A percentile compares a stretch with the other conserved stretches of the same genome.
phyloP scores from a whole-genome alignment of 73 alveolate species.

The Stentor coeruleus region DNA sequence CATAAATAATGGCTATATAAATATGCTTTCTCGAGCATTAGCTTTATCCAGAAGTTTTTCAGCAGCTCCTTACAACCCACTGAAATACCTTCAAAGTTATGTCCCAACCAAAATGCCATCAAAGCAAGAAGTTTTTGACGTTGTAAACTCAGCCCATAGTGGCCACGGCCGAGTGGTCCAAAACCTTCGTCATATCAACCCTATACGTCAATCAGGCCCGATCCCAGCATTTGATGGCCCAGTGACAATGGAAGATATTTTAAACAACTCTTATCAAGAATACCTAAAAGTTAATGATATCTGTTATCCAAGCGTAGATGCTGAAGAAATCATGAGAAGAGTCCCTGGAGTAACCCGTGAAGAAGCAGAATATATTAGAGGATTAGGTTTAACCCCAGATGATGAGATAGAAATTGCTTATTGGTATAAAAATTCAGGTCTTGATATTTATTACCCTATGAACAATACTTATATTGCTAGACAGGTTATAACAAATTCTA shows the following conservation, averaged over 20 bases:
- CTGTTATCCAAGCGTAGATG: constrained; percentile 62
- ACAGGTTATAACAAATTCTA: constrained; percentile 84
- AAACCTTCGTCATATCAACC: constrained; percentile 87
- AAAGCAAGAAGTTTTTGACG: constrained; percentile 71
- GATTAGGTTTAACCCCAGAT: constrained; percentile 79
- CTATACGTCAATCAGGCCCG: constrained; percentile 89
- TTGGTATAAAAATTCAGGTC: constrained; percentile 65
- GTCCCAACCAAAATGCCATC: constrained; percentile 74
- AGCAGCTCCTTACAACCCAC: constrained; percentile 91
- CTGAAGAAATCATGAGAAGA: constrained; percentile 91
- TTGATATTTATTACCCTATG: constrained; percentile 77
- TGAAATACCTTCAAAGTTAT: constrained; percentile 54
- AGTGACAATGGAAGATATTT: constrained; percentile 26
- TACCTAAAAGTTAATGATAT: constrained; percentile 62
- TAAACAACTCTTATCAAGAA: constrained; percentile 61
- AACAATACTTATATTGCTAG: constrained; percentile 81
- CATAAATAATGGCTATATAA: too few species aligned
- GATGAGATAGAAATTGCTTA: constrained; percentile 86
- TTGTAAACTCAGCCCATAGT: constrained; percentile 60
- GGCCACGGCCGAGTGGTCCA: constrained; percentile 62
- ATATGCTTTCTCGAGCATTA: constrained; percentile 16
- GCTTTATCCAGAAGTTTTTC: neutral
- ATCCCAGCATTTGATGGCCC: constrained; percentile 90
- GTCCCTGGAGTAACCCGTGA: constrained; percentile 90
- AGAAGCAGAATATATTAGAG: constrained; percentile 74